Evolutionary conservation across 2,329 filamentous ascomycete genomes (phyloP).

Genomic region (Trichothecium roseum): DNA sequence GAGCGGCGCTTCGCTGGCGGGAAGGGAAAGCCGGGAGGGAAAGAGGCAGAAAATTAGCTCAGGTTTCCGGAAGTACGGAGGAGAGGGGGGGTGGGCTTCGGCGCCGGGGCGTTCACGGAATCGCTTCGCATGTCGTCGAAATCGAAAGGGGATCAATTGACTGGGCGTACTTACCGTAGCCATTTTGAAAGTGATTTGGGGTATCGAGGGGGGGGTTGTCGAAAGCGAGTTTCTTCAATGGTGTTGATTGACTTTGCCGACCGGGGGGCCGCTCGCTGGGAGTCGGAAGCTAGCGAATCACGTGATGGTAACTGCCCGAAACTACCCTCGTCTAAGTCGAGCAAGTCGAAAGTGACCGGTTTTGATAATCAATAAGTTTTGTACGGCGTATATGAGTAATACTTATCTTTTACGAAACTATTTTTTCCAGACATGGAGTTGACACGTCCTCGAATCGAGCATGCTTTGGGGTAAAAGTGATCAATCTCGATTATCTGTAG

Average conservation of each 20-base stretch:
- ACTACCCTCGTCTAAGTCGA: too few relatives aligned
- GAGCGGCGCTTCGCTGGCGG: conserved; percentile 95
- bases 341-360: too few relatives aligned
- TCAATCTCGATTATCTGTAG: too few relatives aligned
- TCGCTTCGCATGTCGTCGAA: too few relatives aligned
- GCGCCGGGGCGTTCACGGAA: not conserved
- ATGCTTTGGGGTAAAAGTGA: too few relatives aligned
- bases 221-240: conserved; percentile 36
- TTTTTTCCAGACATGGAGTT: too few relatives aligned
- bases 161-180: conserved; percentile 51
- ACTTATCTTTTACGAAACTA: too few relatives aligned
- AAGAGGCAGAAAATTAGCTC: conserved; percentile 42
- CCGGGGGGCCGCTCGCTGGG: conserved; percentile 14
- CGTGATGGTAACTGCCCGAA: conserved; percentile 14
- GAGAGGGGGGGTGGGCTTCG: not conserved
- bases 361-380: too few relatives aligned
- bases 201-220: conserved; percentile 21
- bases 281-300: conserved; percentile 15
- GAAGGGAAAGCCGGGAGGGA: conserved; percentile 16
- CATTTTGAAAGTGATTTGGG: conserved; percentile 48
- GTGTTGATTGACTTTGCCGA: conserved; percentile 36
- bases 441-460: too few relatives aligned
- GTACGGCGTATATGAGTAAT: too few relatives aligned
- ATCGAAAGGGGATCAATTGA: conserved; percentile 14
- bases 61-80: conserved; percentile 10